A percentile compares a stretch with the other conserved stretches of the same genome.
Evolutionary conservation across 345 rosid genomes (phyloP).

Genomic region (Moricandia moricandioides): DNA sequence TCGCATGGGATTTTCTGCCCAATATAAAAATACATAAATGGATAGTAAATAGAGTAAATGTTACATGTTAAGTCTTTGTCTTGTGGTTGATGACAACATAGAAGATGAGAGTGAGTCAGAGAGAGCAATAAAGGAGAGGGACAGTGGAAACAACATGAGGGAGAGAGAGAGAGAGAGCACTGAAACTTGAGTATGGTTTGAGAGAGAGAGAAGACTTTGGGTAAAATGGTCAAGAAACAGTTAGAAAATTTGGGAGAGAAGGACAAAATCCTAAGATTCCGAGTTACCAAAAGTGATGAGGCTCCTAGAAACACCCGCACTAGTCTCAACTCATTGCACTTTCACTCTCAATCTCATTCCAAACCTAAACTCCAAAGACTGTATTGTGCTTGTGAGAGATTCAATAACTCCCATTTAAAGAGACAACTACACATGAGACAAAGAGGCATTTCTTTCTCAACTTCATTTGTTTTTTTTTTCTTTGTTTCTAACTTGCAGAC

Average conservation of each 20-base stretch:
- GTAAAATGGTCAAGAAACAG: slow-evolving; percentile 32
- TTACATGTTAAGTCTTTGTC: slow-evolving; percentile 8
- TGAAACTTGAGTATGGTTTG: slow-evolving; percentile 40
- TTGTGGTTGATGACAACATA: slow-evolving; percentile 16
- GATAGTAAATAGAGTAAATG: not conserved
- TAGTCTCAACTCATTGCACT: slow-evolving; percentile 49
- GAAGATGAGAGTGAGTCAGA: slow-evolving; percentile 13
- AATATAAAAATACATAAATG: not conserved
- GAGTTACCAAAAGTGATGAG: slow-evolving; percentile 59
- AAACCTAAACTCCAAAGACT: slow-evolving; percentile 25
- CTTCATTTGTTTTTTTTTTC: slow-evolving; percentile 42
- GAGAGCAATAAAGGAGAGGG: slow-evolving; percentile 12
- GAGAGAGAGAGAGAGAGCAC: slow-evolving; percentile 38
- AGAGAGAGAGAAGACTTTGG: slow-evolving; percentile 5
- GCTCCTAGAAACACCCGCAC: slow-evolving; percentile 63
- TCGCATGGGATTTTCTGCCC: slow-evolving; percentile 5
- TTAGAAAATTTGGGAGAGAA: slow-evolving; percentile 26
- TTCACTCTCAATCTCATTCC: slow-evolving; percentile 51
- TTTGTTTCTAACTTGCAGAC: slow-evolving; percentile 30
- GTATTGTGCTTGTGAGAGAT: slow-evolving; percentile 13
- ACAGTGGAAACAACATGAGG: slow-evolving; percentile 35
- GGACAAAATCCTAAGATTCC: slow-evolving; percentile 81
- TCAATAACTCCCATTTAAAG: slow-evolving; percentile 34
- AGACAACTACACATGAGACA: slow-evolving; percentile 81
- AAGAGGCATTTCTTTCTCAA: slow-evolving; percentile 37